Conservation (phyloP, 495 filamentous ascomycete species). For the Aspergillus avenaceus region DNA sequence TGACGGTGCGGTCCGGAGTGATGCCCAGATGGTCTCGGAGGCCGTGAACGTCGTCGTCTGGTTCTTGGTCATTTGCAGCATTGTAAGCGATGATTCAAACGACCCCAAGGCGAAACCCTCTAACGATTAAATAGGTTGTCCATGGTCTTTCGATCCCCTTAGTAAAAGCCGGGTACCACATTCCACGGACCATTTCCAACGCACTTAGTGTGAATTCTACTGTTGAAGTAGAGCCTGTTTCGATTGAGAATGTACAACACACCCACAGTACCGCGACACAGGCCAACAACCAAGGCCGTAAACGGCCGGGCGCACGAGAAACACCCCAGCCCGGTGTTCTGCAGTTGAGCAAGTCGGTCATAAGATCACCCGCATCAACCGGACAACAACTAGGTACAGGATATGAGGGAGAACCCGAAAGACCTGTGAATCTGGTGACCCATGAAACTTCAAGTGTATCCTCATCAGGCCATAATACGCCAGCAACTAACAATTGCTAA, state of each 20-base stretch:
- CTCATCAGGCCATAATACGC: neutral
- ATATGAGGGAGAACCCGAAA: conserved; percentile 27
- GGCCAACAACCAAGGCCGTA: conserved; percentile 22
- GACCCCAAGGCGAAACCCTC: neutral
- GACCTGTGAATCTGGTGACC: conserved; percentile 28
- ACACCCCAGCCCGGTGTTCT: conserved; percentile 40
- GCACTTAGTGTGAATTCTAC: conserved; percentile 40
- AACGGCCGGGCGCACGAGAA: conserved; percentile 20
- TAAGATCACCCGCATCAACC: conserved; percentile 16
- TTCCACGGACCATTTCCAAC: conserved; percentile 72
- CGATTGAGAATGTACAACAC: conserved; percentile 22
- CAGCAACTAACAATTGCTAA: neutral
- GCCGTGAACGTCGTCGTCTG: conserved; percentile 70
- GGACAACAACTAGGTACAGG: conserved; percentile 20
- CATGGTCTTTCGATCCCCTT: conserved; percentile 83
- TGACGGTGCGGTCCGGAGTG: conserved; percentile 56
- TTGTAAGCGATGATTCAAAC: conserved; percentile 62
- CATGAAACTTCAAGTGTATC: conserved; percentile 4
- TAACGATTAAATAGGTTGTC: conserved; percentile 55
- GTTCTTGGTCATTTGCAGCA: conserved; percentile 83
- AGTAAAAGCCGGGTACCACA: conserved; percentile 75
- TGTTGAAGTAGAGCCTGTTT: conserved; percentile 27
- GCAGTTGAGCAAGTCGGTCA: conserved; percentile 48
- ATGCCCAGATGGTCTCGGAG: conserved; percentile 62
- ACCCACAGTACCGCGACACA: conserved; percentile 38